A percentile compares a stretch with the other conserved stretches of the same genome.
Evolutionary conservation across 371 early-diverging fungal species (phyloP).

Genomic region (Mucor sp.): DNA sequence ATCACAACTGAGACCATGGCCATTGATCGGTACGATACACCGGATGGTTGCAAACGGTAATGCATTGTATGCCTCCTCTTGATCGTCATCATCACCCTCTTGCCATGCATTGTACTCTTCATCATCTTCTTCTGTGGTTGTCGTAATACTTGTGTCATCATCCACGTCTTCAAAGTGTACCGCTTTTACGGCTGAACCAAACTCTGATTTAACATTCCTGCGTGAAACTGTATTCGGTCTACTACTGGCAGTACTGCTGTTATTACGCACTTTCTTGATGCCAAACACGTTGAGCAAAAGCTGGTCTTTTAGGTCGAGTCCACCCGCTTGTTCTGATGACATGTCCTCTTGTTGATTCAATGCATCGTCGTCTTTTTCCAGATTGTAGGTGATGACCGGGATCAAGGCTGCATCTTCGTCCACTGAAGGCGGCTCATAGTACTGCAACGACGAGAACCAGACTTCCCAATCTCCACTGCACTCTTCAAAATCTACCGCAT

Average conservation of each 20-base stretch:
- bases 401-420: slow-evolving; percentile 9
- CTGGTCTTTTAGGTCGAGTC: background rate
- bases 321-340: background rate
- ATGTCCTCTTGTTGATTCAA: background rate
- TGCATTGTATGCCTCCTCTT: slow-evolving; percentile 19
- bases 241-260: background rate
- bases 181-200: background rate
- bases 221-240: background rate
- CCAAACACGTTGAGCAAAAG: background rate
- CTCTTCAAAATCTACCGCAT: background rate
- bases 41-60: slow-evolving; percentile 41
- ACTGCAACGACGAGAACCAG: slow-evolving; percentile 43
- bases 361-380: slow-evolving; percentile 18
- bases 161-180: background rate
- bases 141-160: background rate
- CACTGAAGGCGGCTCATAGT: slow-evolving; percentile 22
- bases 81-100: slow-evolving; percentile 37
- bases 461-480: slow-evolving; percentile 31
- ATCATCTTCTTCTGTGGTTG: slow-evolving; percentile 20
- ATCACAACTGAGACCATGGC: slow-evolving; percentile 41
- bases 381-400: slow-evolving; percentile 28
- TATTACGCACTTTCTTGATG: background rate
- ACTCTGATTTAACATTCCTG: background rate
- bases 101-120: no score
- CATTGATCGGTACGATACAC: slow-evolving; percentile 28